phyloP scores from a whole-genome alignment of 768 basidiomycete species.

The Xanthoconium stramineum region DNA sequence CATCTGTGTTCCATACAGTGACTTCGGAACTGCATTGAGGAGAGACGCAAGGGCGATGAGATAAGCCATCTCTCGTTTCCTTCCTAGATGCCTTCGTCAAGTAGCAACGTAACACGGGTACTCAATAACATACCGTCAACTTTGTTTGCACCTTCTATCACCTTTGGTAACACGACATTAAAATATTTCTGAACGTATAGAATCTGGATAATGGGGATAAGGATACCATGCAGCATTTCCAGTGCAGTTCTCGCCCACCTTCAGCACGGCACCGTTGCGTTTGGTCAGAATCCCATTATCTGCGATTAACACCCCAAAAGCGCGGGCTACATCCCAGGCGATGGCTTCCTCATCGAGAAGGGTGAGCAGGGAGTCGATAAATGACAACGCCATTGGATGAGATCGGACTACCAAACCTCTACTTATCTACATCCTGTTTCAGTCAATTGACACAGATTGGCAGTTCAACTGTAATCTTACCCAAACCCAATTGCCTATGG shows the following conservation, averaged over 20 bases:
- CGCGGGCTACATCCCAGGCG: conserved; percentile 71
- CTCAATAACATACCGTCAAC: conserved; percentile 42
- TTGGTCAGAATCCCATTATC: conserved; percentile 69
- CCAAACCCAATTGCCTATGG: conserved; percentile 66
- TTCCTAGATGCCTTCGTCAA: conserved; percentile 35
- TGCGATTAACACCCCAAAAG: conserved; percentile 64
- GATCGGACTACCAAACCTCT: conserved; percentile 78
- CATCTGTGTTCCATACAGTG: conserved; percentile 69
- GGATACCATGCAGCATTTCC: neutral
- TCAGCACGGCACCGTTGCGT: conserved; percentile 70
- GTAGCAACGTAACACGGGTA: neutral
- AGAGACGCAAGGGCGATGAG: conserved; percentile 83
- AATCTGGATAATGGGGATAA: conserved; percentile 42
- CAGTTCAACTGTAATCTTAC: conserved; percentile 37
- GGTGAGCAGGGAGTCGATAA: conserved; percentile 64
- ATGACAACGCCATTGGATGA: conserved; percentile 53
- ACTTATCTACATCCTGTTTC: conserved; percentile 49
- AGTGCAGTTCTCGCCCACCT: conserved; percentile 43
- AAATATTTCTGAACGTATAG: conserved; percentile 76
- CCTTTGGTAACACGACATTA: conserved; percentile 63
- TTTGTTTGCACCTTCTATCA: conserved; percentile 65
- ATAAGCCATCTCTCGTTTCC: conserved; percentile 58
- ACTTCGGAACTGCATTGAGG: conserved; percentile 74
- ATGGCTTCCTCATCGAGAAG: conserved; percentile 66
- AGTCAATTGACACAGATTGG: neutral